Base-by-base conservation (phyloP, 1,284 basidiomycete species). In the Polyporus tsugae region DNA sequence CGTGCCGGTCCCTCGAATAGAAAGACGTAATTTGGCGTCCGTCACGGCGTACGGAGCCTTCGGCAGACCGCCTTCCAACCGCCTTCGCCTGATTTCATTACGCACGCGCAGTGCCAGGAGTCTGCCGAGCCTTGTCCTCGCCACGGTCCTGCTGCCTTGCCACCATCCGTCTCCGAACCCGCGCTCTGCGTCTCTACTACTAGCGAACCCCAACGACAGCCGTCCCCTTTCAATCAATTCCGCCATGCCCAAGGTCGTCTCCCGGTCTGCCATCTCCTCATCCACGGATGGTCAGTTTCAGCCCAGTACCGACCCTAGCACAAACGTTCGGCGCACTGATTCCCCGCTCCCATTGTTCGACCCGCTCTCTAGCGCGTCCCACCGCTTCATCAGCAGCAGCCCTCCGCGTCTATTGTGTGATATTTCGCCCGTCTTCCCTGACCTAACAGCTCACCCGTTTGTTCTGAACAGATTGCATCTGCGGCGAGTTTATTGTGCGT, bases 401-500 rank as follows among this genome's bases (percentile, higher is more conserved):
- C 53, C 84, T 95, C 67, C 89, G 89, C 77, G 91, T 94, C 61
- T 95, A 95, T 78, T 95, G 92, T 93, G 78, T 78, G 88, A 82
- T 67, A 60, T 72, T 69, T 67, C 62, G 62, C 46, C 65, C 64
- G 49, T 63, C 60, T 38, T 72, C 53, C 62, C 35, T 68, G 59
- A 57, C 42, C 64, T 62, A 35, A 58, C 63, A 36, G 57, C 70
- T 74, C 61, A 74, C 65, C 36, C 36, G 36, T 62, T 62, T 74
- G 60, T 73, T 63, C 63, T 66, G 70, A 61, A 62, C 75, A 94
- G 92, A 95, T 78, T 95, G 93, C 76, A 89, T 95, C 67, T 94
- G 93, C 79, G 93, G 92, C 76, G 92, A 94, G 80, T 94, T 94
- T 75, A 89, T 93, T 76, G 93, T 93, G 78, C 74, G 91, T 86